Conservation (phyloP, 108 stramenopile species). For the Fragilaria radians region DNA sequence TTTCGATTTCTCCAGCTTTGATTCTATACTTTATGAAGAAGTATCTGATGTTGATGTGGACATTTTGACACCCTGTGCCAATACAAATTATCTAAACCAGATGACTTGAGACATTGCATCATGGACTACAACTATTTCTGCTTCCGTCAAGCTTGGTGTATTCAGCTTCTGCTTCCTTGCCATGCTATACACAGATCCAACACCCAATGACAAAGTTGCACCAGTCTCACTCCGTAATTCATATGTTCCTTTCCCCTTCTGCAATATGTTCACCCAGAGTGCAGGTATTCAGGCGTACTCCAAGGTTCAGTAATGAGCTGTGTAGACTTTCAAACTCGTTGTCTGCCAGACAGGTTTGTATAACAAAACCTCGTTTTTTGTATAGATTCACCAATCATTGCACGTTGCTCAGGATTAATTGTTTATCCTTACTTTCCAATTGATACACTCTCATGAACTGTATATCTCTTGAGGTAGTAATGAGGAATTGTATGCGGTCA, state of each 20-base stretch:
- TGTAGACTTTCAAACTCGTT: not conserved
- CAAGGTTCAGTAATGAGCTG: not conserved
- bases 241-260: not conserved
- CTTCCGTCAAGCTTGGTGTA: slow-evolving; percentile 35
- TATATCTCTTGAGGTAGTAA: not conserved
- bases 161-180: slow-evolving; percentile 38
- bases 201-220: slow-evolving; percentile 22
- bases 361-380: not conserved
- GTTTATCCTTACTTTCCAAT: not conserved
- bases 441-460: not conserved
- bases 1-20: slow-evolving; percentile 9
- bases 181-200: slow-evolving; percentile 8
- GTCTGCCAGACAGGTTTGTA: not conserved
- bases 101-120: slow-evolving; percentile 30
- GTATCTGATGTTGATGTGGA: slow-evolving; percentile 34
- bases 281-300: not conserved
- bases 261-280: not conserved
- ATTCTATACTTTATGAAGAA: slow-evolving; percentile 39
- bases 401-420: not conserved
- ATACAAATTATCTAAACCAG: slow-evolving; percentile 5
- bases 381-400: not conserved
- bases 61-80: slow-evolving; percentile 7
- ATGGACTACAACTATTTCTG: slow-evolving; percentile 27
- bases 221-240: slow-evolving; percentile 37
- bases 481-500: not conserved